Conservation (phyloP, 345 rosid species). For the Linum tenue region DNA sequence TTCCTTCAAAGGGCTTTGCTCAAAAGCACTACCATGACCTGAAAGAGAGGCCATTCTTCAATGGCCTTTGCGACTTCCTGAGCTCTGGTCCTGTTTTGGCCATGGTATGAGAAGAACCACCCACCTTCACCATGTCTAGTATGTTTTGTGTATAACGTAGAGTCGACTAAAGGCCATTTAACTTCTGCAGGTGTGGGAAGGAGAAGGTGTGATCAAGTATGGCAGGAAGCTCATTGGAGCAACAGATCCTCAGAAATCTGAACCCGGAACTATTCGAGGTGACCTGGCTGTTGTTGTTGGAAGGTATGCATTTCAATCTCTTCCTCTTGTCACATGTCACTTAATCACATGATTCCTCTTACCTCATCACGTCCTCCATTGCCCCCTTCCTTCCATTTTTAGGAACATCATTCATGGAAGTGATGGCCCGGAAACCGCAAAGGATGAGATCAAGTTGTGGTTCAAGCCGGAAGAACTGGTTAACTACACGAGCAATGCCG, state of each 20-base stretch:
- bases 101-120: conserved; percentile 46
- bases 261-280: conserved; percentile 96
- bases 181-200: conserved; percentile 85
- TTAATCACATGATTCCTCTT: not conserved
- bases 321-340: not conserved
- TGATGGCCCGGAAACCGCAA: conserved; percentile 95
- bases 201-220: conserved; percentile 91
- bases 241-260: conserved; percentile 97
- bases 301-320: conserved; percentile 37
- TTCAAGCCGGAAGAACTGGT: conserved; percentile 94
- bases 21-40: conserved; percentile 88
- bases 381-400: no score
- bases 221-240: conserved; percentile 97
- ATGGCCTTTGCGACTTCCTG: conserved; percentile 85
- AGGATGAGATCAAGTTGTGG: conserved; percentile 83
- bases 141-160: not conserved
- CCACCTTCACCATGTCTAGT: not conserved
- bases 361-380: not conserved
- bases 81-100: conserved; percentile 99
- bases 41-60: conserved; percentile 90
- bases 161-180: conserved; percentile 1
- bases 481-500: conserved; percentile 62
- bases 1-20: conserved; percentile 83
- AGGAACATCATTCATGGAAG: conserved; percentile 98
- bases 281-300: conserved; percentile 94